phyloP scores from a whole-genome alignment of 73 alveolate species.

The Paramecium caudatum region DNA sequence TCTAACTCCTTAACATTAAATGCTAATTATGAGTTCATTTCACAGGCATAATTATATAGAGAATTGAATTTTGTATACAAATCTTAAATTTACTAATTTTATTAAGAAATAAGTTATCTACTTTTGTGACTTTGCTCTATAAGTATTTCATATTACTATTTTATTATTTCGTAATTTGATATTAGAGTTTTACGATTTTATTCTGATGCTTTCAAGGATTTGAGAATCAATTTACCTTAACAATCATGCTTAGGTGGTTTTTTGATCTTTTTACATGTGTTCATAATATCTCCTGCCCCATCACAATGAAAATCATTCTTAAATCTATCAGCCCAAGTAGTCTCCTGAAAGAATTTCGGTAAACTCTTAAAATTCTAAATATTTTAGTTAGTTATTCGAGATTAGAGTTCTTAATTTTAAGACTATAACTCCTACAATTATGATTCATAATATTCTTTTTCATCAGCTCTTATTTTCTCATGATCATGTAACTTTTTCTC shows the following conservation, averaged over 20 bases:
- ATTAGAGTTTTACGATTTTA: background rate
- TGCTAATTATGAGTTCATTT: slow-evolving; percentile 28
- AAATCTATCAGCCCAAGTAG: slow-evolving; percentile 46
- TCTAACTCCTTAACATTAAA: slow-evolving; percentile 6
- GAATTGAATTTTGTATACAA: background rate
- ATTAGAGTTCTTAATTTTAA: slow-evolving; percentile 1
- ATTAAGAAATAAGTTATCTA: background rate
- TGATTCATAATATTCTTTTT: slow-evolving; percentile 16
- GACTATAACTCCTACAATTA: background rate
- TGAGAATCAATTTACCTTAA: slow-evolving; percentile 22
- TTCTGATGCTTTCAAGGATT: background rate
- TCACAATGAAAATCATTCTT: slow-evolving; percentile 17
- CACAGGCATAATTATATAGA: background rate
- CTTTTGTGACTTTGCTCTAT: background rate
- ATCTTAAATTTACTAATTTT: background rate
- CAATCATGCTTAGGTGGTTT: slow-evolving; percentile 64
- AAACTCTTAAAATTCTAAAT: background rate
- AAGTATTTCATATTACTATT: background rate
- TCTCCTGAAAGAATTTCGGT: background rate
- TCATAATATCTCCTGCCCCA: slow-evolving; percentile 51
- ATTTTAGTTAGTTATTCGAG: background rate
- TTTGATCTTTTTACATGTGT: background rate
- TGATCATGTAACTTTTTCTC: slow-evolving; percentile 52
- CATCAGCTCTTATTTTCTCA: slow-evolving; percentile 40
- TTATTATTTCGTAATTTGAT: background rate